Evolutionary conservation across 2,329 filamentous ascomycete species (phyloP).

Genomic region (Colletotrichum cordylinicola): DNA sequence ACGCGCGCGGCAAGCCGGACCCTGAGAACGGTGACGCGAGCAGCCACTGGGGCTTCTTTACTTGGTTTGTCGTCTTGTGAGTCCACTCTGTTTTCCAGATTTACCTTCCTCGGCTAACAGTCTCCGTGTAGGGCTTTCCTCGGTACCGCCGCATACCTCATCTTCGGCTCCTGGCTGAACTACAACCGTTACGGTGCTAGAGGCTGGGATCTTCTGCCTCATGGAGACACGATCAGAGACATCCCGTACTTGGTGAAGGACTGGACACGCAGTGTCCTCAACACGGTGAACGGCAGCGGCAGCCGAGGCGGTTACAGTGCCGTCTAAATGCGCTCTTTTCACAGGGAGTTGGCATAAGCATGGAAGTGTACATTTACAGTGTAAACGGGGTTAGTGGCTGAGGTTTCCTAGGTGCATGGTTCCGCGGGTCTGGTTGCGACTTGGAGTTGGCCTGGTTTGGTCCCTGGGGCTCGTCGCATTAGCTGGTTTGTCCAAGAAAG

Average conservation of each 20-base stretch:
- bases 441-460: slow-evolving; percentile 11
- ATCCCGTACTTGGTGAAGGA: slow-evolving; percentile 92
- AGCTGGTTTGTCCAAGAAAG: neutral
- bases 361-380: slow-evolving; percentile 11
- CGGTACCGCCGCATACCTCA: slow-evolving; percentile 85
- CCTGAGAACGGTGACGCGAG: slow-evolving; percentile 49
- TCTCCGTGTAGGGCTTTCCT: slow-evolving; percentile 75
- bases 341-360: neutral
- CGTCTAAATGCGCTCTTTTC: slow-evolving; percentile 60
- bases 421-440: neutral
- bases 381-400: slow-evolving; percentile 2
- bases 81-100: slow-evolving; percentile 39
- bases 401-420: neutral
- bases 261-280: slow-evolving; percentile 79
- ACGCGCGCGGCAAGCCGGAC: slow-evolving; percentile 40
- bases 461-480: slow-evolving; percentile 11
- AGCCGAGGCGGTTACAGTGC: slow-evolving; percentile 93
- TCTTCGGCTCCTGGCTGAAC: slow-evolving; percentile 98
- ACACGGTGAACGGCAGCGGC: slow-evolving; percentile 83
- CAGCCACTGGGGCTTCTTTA: slow-evolving; percentile 90
- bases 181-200: slow-evolving; percentile 96
- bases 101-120: slow-evolving; percentile 24
- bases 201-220: slow-evolving; percentile 93
- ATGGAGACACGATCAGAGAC: slow-evolving; percentile 91
- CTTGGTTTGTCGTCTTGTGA: slow-evolving; percentile 94